Conservation (phyloP, 345 rosid genomes). For the Eucalyptus urophylla region DNA sequence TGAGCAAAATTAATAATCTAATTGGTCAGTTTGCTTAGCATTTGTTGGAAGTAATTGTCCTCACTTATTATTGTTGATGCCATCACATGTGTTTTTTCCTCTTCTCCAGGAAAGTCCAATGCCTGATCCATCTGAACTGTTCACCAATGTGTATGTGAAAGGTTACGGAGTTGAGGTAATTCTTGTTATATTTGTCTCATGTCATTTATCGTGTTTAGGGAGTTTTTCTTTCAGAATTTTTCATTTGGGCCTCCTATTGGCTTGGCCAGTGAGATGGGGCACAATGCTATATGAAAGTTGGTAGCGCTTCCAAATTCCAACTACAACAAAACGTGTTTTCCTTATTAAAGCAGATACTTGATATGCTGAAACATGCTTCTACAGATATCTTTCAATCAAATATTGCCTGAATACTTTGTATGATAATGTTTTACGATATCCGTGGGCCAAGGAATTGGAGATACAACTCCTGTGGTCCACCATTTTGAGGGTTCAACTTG, state of each 20-base stretch:
- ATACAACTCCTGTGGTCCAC: neutral
- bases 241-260: neutral
- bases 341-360: neutral
- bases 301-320: neutral
- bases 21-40: neutral
- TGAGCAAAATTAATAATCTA: neutral
- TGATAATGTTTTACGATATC: neutral
- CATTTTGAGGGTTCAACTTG: neutral
- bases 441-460: neutral
- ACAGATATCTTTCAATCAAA: neutral
- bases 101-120: conserved; percentile 77
- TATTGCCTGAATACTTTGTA: neutral
- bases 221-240: neutral
- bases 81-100: neutral
- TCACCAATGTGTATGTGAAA: conserved; percentile 65
- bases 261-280: neutral
- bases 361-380: neutral
- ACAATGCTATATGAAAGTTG: neutral
- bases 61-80: neutral
- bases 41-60: neutral
- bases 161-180: conserved; percentile 78
- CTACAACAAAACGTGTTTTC: neutral
- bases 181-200: neutral
- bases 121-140: conserved; percentile 89
- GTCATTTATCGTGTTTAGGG: neutral